Conservation (phyloP, 129 eudicot genomes). For the Apium graveolens region DNA sequence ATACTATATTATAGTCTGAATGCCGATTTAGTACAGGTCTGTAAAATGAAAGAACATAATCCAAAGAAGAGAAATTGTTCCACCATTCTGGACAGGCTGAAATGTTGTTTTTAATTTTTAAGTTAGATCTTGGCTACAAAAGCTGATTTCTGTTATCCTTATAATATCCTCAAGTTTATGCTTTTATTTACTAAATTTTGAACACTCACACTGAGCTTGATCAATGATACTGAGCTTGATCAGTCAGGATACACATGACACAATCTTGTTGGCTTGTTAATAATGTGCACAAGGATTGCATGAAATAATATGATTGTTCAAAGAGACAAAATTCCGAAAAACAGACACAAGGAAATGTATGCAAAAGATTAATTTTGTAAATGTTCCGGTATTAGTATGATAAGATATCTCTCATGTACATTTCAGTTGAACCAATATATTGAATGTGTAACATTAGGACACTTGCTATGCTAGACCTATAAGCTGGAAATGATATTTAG, state of each 20-base stretch:
- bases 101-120: no score
- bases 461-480: not conserved
- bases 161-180: no score
- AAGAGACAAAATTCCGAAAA: not conserved
- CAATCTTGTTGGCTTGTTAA: not conserved
- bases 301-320: not conserved
- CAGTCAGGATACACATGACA: not conserved
- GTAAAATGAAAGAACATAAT: not conserved
- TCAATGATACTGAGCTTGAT: no score
- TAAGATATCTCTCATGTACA: not conserved
- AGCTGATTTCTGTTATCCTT: no score
- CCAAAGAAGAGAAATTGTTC: not conserved
- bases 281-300: not conserved
- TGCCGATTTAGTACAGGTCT: not conserved
- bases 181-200: not conserved
- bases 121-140: not conserved
- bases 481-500: constrained; percentile 23
- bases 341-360: not conserved
- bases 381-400: not conserved
- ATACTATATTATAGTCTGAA: not conserved
- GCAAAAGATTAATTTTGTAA: not conserved
- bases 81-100: no score
- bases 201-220: not conserved
- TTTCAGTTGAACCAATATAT: not conserved
- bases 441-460: not conserved